Evolutionary conservation across 345 rosid species (phyloP).

Genomic region (Hypericum androsaemum): DNA sequence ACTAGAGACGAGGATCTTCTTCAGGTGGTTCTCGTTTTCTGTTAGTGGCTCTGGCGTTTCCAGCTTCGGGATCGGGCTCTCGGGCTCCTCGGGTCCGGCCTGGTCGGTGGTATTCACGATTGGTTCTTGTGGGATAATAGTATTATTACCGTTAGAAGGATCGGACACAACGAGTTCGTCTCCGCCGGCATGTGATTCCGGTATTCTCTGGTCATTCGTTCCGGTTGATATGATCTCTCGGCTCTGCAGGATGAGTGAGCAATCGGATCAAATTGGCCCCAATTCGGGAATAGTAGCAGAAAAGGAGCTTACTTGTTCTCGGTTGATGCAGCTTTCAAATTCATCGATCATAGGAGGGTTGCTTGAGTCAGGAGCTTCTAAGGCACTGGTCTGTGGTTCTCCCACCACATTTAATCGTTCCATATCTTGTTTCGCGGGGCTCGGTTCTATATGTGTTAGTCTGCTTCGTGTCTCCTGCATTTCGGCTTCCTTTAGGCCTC

Average conservation of each 20-base stretch:
- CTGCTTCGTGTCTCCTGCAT: conserved; percentile 24
- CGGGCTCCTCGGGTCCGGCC: conserved; percentile 1
- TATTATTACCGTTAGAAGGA: conserved; percentile 20
- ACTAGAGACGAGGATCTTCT: conserved; percentile 50
- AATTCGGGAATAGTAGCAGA: background rate
- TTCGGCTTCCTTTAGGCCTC: conserved; percentile 20
- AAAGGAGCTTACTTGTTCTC: conserved; percentile 8
- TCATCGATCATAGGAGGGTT: conserved; percentile 13
- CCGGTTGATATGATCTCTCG: conserved; percentile 15
- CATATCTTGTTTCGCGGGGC: conserved; percentile 17
- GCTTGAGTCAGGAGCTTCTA: conserved; percentile 22
- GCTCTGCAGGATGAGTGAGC: conserved; percentile 21
- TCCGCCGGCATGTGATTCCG: conserved; percentile 10
- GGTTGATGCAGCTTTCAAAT: conserved; percentile 18
- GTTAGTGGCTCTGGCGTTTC: conserved; percentile 37
- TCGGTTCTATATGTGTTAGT: conserved; percentile 17
- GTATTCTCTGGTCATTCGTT: conserved; percentile 24
- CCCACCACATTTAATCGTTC: conserved; percentile 16
- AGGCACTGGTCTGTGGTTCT: conserved; percentile 23
- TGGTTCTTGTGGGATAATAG: background rate
- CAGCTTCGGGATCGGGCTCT: conserved; percentile 2
- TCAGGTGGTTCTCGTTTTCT: conserved; percentile 49
- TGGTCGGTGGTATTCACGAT: no score
- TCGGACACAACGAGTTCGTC: conserved; percentile 11
- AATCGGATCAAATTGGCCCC: conserved; percentile 4